Conservation (phyloP, 2,329 filamentous ascomycete genomes). For the Epichloe brachyelytri region DNA sequence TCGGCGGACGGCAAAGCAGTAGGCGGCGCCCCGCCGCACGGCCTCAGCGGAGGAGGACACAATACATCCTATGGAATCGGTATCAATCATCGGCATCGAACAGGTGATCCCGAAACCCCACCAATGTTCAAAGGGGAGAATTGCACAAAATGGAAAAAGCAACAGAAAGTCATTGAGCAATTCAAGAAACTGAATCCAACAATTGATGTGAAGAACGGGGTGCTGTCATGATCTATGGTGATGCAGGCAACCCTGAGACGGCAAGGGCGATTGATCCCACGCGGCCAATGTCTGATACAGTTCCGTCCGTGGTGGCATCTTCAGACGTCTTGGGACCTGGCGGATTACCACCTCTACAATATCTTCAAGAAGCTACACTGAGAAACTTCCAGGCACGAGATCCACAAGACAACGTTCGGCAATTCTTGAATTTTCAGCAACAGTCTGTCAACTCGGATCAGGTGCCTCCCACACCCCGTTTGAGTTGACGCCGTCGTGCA, state of each 20-base stretch:
- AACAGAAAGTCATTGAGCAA: constrained; percentile 63
- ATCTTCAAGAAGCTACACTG: constrained; percentile 62
- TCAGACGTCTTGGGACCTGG: constrained; percentile 77
- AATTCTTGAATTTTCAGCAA: constrained; percentile 81
- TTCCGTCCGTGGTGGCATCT: constrained; percentile 77
- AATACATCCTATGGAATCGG: constrained; percentile 68
- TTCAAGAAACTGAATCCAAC: constrained; percentile 66
- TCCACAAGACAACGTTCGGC: constrained; percentile 83
- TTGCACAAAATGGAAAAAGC: constrained; percentile 69
- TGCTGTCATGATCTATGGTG: constrained; percentile 62
- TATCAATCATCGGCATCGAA: constrained; percentile 87
- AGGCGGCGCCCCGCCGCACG: constrained; percentile 25
- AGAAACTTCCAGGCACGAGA: constrained; percentile 59
- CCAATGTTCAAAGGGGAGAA: constrained; percentile 71
- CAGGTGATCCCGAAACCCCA: constrained; percentile 77
- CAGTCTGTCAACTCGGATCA: constrained; percentile 32
- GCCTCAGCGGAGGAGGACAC: constrained; percentile 43
- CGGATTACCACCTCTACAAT: constrained; percentile 46
- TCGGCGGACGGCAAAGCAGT: constrained; percentile 27
- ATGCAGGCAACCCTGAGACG: constrained; percentile 65
- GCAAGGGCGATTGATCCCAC: constrained; percentile 41
- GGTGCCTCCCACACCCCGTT: constrained; percentile 60
- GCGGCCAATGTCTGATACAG: constrained; percentile 60
- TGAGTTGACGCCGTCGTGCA: constrained; percentile 41
- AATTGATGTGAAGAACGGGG: constrained; percentile 42